A percentile compares a stretch with the other conserved stretches of the same genome.
Evolutionary conservation across 106 monocot genomes (phyloP).

Genomic region (Dioscorea dumetorum): DNA sequence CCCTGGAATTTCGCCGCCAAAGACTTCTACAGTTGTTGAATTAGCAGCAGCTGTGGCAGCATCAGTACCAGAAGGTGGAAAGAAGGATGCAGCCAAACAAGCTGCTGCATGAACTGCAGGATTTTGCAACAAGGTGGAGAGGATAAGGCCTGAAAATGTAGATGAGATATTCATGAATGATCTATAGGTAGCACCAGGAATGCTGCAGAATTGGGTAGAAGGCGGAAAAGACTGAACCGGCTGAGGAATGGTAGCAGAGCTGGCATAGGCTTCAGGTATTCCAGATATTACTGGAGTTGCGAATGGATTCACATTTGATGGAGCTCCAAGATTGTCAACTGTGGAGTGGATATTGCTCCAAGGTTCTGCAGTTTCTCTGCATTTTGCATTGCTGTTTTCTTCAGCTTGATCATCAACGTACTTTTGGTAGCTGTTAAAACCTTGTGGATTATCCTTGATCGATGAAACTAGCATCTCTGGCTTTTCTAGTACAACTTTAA

Average conservation of each 20-base stretch:
- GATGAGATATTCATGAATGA: constrained; percentile 53
- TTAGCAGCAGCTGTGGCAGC: constrained; percentile 3
- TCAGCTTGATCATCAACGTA: not conserved
- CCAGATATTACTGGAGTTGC: constrained; percentile 17
- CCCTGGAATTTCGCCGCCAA: constrained; percentile 10
- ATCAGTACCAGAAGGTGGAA: constrained; percentile 33
- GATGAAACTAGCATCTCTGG: constrained; percentile 2
- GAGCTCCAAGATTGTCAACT: constrained; percentile 11
- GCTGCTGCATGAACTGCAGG: constrained; percentile 84
- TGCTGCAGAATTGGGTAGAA: constrained; percentile 25
- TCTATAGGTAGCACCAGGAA: constrained; percentile 37
- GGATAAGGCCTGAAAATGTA: constrained; percentile 48
- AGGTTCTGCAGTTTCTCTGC: not conserved
- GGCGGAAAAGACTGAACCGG: constrained; percentile 27
- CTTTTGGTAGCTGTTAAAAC: constrained; percentile 1
- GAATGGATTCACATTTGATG: constrained; percentile 9
- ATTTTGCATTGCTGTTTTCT: not conserved
- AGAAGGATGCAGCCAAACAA: constrained; percentile 68
- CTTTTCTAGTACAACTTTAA: not conserved
- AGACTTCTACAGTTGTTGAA: constrained; percentile 11
- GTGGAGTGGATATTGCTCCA: constrained; percentile 1
- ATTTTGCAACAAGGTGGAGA: constrained; percentile 73
- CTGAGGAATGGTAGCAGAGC: constrained; percentile 20
- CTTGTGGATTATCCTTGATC: constrained; percentile 9
- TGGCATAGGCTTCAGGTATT: constrained; percentile 11